These are phyloP conservation scores for Pelargonium cotyledonis DNA, from an alignment of 441 rosid genomes.

Conservation along the genomic window DNA sequence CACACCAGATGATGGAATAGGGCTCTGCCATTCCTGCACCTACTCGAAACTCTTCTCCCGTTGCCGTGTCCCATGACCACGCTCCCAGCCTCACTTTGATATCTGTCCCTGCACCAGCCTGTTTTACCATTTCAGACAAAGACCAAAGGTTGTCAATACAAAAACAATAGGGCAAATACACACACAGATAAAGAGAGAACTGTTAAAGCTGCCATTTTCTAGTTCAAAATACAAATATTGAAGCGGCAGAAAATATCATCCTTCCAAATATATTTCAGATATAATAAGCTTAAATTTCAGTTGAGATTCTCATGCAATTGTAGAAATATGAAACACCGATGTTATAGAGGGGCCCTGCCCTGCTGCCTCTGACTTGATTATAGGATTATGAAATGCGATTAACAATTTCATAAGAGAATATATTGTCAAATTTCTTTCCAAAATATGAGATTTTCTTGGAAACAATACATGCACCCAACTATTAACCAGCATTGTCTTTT, in stretches of 20 bases:
- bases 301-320: conserved; percentile 8
- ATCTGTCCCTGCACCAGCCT: conserved; percentile 64
- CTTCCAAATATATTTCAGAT: not conserved
- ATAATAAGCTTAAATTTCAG: not conserved
- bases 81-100: conserved; percentile 71
- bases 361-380: no score
- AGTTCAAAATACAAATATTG: not conserved
- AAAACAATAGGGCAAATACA: not conserved
- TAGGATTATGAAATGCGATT: not conserved
- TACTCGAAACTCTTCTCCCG: conserved; percentile 86
- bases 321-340: not conserved
- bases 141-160: conserved; percentile 10
- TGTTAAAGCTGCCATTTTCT: not conserved
- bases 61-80: conserved; percentile 88
- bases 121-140: conserved; percentile 20
- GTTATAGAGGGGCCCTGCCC: not conserved
- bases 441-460: not conserved
- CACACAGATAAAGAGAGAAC: not conserved
- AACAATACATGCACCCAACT: not conserved
- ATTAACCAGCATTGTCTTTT: not conserved
- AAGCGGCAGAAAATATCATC: not conserved
- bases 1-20: conserved; percentile 81
- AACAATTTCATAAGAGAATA: not conserved
- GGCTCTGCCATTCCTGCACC: conserved; percentile 99
- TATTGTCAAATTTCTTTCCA: not conserved